These are phyloP conservation scores for Hypholoma fasciculare DNA, from an alignment of 768 basidiomycete genomes.

Conservation along the genomic window DNA sequence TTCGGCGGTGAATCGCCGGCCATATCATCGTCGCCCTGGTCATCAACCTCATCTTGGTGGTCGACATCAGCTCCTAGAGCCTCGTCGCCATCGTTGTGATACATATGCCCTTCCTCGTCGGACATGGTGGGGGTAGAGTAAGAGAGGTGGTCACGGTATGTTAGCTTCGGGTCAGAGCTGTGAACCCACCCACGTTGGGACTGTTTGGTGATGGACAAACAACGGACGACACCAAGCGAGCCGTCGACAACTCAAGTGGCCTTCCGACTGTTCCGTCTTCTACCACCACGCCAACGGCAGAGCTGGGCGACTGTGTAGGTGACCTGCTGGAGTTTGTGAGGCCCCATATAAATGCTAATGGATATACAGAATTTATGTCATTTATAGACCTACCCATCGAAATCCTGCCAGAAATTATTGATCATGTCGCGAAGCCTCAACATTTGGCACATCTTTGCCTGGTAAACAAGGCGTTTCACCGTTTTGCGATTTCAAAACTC, in stretches of 20 bases:
- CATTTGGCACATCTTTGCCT: constrained; percentile 54
- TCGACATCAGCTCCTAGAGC: constrained; percentile 38
- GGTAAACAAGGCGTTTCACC: constrained; percentile 57
- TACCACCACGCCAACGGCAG: too few species aligned
- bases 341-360: background rate
- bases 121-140: constrained; percentile 37
- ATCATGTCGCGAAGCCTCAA: constrained; percentile 47
- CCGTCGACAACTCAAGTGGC: background rate
- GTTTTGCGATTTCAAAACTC: constrained; percentile 48
- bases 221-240: constrained; percentile 6
- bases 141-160: constrained; percentile 1
- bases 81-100: constrained; percentile 40
- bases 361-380: constrained; percentile 4
- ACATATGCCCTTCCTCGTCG: constrained; percentile 40
- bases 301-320: too few species aligned
- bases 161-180: background rate
- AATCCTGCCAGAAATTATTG: constrained; percentile 56
- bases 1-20: constrained; percentile 35
- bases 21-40: constrained; percentile 41
- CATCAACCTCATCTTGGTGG: constrained; percentile 46
- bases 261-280: background rate
- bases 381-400: constrained; percentile 69
- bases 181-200: background rate
- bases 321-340: too few species aligned
- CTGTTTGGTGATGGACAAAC: constrained; percentile 16